Conservation (phyloP, 257 asterid genomes). For the Penstemon eatonii region DNA sequence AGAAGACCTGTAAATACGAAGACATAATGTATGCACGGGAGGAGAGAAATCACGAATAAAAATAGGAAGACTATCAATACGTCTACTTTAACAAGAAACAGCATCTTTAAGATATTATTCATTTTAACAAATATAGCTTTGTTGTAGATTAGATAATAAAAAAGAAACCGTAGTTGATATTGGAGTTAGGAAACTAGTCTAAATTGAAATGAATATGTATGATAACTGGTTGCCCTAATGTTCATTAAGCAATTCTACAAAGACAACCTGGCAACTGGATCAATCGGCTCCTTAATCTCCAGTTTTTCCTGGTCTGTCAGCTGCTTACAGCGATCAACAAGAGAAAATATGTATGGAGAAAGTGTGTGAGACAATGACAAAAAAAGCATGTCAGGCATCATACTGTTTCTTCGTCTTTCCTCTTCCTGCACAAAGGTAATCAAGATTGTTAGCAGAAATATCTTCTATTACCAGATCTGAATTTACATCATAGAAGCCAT, state of each 20-base stretch:
- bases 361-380: slow-evolving; percentile 78
- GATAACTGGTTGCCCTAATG: background rate
- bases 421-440: slow-evolving; percentile 63
- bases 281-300: slow-evolving; percentile 62
- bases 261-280: slow-evolving; percentile 88
- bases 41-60: no score
- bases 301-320: slow-evolving; percentile 52
- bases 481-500: slow-evolving; percentile 3
- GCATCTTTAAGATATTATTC: no score
- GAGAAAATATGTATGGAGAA: slow-evolving; percentile 89
- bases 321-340: slow-evolving; percentile 85
- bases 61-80: no score
- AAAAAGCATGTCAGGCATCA: slow-evolving; percentile 86
- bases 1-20: no score
- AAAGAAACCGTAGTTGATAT: no score
- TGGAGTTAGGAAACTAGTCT: no score
- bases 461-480: slow-evolving; percentile 10
- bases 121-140: no score
- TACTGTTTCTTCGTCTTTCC: slow-evolving; percentile 84
- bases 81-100: no score
- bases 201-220: background rate
- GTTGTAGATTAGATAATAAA: no score
- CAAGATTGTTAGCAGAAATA: slow-evolving; percentile 13
- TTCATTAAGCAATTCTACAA: slow-evolving; percentile 25
- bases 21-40: no score